A percentile compares a stretch with the other conserved stretches of the same genome.
These are phyloP conservation scores for Fraxinus paxiana DNA, from an alignment of 305 asterid genomes.

Conservation along the genomic window DNA sequence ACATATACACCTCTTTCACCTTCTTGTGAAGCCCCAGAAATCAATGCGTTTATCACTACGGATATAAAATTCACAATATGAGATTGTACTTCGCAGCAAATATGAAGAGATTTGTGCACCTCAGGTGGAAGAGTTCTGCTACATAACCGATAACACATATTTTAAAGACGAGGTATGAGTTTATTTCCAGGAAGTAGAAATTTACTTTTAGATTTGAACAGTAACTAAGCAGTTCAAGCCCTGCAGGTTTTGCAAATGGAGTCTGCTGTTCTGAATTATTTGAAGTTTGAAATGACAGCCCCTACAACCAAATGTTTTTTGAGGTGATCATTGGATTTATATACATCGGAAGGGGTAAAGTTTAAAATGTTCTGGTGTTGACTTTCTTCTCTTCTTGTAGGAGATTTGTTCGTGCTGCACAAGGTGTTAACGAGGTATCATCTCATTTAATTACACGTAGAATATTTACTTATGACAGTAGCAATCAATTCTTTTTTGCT, in stretches of 20 bases:
- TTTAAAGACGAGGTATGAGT: slow-evolving; percentile 57
- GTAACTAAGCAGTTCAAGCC: neutral
- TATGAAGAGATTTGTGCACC: slow-evolving; percentile 76
- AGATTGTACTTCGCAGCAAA: slow-evolving; percentile 41
- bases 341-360: neutral
- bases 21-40: neutral
- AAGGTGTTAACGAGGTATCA: slow-evolving; percentile 44
- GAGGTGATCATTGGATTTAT: slow-evolving; percentile 38
- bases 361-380: neutral
- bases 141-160: slow-evolving; percentile 57
- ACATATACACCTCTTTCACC: neutral
- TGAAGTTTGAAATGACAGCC: slow-evolving; percentile 62
- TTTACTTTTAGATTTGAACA: neutral
- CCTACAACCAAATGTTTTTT: slow-evolving; percentile 68
- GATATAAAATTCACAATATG: neutral
- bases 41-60: no score
- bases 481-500: neutral
- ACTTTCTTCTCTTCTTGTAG: slow-evolving; percentile 27
- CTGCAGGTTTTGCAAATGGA: slow-evolving; percentile 65
- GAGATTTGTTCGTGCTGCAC: slow-evolving; percentile 66
- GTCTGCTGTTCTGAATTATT: slow-evolving; percentile 48
- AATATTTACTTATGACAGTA: neutral
- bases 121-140: slow-evolving; percentile 60
- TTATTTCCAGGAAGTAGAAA: neutral
- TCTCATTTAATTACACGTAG: neutral